phyloP scores from a whole-genome alignment of 106 monocot genomes.

The Amphibolis antarctica region DNA sequence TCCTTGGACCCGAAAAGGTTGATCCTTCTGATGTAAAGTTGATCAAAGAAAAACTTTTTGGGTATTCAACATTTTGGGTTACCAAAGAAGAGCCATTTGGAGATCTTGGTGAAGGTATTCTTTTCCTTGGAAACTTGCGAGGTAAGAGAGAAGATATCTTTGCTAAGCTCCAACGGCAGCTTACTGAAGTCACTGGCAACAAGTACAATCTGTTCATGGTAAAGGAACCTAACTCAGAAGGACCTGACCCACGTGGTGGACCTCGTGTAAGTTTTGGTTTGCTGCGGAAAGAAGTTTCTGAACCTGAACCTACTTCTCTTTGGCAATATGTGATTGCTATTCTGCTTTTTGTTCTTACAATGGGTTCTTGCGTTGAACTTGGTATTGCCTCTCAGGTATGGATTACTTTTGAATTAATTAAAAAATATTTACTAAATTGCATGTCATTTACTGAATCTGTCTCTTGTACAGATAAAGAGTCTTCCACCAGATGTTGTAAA shows the following conservation, averaged over 20 bases:
- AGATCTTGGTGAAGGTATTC: slow-evolving; percentile 87
- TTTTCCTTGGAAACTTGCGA: slow-evolving; percentile 86
- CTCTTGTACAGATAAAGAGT: slow-evolving; percentile 49
- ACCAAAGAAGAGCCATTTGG: slow-evolving; percentile 95
- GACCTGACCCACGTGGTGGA: slow-evolving; percentile 84
- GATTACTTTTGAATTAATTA: background rate
- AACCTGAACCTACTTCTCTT: slow-evolving; percentile 80
- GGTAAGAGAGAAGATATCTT: slow-evolving; percentile 86
- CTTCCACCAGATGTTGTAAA: slow-evolving; percentile 81
- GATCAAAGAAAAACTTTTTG: slow-evolving; percentile 88
- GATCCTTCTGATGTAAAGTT: slow-evolving; percentile 85
- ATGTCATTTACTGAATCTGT: background rate
- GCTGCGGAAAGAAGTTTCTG: slow-evolving; percentile 89
- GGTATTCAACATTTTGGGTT: slow-evolving; percentile 94
- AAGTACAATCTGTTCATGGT: slow-evolving; percentile 98
- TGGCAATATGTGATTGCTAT: slow-evolving; percentile 97
- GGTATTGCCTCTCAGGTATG: slow-evolving; percentile 97
- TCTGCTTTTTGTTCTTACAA: slow-evolving; percentile 75
- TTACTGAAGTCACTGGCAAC: slow-evolving; percentile 53
- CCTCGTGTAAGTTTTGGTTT: slow-evolving; percentile 94
- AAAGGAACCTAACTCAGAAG: slow-evolving; percentile 92
- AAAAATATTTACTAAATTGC: slow-evolving; percentile 1
- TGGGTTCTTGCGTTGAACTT: slow-evolving; percentile 85
- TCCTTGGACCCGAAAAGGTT: slow-evolving; percentile 92
- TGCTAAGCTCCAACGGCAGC: slow-evolving; percentile 59